Evolutionary conservation across 2,329 filamentous ascomycete genomes (phyloP), one percentile per base, ranked within the genome.

Genomic region (Pseudofabraea citricarpa): DNA sequence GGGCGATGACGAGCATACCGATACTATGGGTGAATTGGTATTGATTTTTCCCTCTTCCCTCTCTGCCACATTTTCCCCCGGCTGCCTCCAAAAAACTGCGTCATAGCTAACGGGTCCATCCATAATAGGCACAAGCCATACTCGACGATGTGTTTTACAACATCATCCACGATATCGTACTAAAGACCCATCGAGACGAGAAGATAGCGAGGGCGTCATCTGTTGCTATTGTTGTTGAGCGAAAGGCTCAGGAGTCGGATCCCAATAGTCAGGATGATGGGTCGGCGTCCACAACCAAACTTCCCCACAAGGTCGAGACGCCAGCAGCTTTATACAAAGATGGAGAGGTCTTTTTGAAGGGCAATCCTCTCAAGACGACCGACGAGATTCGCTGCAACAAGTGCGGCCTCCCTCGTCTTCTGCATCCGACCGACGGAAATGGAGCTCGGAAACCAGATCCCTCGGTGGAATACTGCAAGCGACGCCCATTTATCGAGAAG

Each of bases 91-190:
- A n/a, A n/a, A 41, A 49, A 48, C 35, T 47, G 42, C 41, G 43
- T 15, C 8, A 40, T 13, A 32, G 19, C 35, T n/a, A n/a, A n/a
- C n/a, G n/a, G n/a, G n/a, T n/a, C n/a, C n/a, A n/a, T n/a, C n/a
- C n/a, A n/a, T n/a, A n/a, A n/a, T 53, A 83, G 80, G 71, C 80
- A 51, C 74, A 81, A 59, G 68, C 75, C 18, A 77, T 91, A 47
- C 74, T 91, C 57, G 83, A 90, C 57, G 85, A 90, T 59, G 67
- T 84, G 44, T 70, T 91, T 49, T 81, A 85, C 69, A 90, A 87
- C 63, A 77, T 90, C 57, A 75, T 90, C 53, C 83, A 86, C 63
- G 84, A 87, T 61, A 73, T 88, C 40, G 72, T 88, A 51, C 73
- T 89, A 57, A 79, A 86, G 62, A 81, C 80, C 31, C 87, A 91